phyloP scores from a whole-genome alignment of 345 rosid species.

The Rhodamnia argentea region DNA sequence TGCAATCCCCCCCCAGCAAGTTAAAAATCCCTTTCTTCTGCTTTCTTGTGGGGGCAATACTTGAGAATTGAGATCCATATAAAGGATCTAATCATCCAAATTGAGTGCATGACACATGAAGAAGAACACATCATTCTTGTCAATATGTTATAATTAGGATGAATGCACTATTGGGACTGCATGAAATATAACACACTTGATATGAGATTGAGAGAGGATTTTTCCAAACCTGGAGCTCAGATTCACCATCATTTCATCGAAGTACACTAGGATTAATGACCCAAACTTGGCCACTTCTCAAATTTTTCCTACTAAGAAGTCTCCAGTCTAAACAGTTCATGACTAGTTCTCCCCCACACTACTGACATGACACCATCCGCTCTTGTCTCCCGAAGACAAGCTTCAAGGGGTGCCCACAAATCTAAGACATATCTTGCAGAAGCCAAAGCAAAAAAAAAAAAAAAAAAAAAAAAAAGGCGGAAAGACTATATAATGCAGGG shows the following conservation, averaged over 20 bases:
- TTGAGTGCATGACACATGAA: background rate
- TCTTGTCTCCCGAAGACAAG: slow-evolving; percentile 1
- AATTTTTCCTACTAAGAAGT: background rate
- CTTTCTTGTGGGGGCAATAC: background rate
- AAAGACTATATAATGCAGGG: background rate
- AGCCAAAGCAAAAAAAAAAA: background rate
- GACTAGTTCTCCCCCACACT: background rate
- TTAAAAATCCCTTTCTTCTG: background rate
- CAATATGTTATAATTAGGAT: background rate
- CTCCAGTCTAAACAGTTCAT: background rate
- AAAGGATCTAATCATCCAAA: background rate
- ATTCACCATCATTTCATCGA: background rate
- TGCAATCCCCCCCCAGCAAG: background rate
- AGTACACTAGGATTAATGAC: background rate
- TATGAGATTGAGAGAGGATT: background rate
- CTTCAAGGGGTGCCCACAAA: background rate
- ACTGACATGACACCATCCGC: background rate
- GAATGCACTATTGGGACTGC: background rate
- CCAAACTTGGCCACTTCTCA: background rate
- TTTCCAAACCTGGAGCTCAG: background rate
- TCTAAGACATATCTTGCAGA: background rate
- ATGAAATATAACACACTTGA: background rate
- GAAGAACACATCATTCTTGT: background rate
- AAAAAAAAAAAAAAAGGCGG: background rate
- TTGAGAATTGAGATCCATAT: background rate